Evolutionary conservation across 305 asterid genomes (phyloP).

Genomic region (Fraxinus floribunda): DNA sequence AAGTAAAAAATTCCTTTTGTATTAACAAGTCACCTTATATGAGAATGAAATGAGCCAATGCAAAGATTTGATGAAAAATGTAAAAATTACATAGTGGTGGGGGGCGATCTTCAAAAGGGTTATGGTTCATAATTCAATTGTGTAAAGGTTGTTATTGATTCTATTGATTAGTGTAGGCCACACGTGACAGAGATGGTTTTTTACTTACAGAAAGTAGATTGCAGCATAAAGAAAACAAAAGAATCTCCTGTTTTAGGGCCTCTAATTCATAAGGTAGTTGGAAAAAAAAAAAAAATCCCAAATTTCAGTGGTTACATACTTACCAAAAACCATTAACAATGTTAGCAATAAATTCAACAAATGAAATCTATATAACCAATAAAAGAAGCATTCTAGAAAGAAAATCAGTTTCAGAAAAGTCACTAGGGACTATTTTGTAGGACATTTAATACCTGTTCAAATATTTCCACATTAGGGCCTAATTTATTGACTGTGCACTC

Average conservation of each 20-base stretch:
- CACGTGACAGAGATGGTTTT: neutral
- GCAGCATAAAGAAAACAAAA: neutral
- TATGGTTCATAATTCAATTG: neutral
- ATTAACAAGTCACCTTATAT: neutral
- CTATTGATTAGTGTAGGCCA: neutral
- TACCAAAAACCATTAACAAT: neutral
- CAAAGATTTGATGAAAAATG: neutral
- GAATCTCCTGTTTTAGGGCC: neutral
- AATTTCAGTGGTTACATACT: neutral
- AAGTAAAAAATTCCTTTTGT: neutral
- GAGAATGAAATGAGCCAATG: neutral
- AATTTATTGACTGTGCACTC: slow-evolving; percentile 21
- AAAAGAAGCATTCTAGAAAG: neutral
- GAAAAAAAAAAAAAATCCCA: no score
- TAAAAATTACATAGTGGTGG: neutral
- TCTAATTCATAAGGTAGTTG: neutral
- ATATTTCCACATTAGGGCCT: slow-evolving; percentile 24
- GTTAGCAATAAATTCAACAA: neutral
- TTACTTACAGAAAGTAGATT: neutral
- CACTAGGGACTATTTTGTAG: neutral
- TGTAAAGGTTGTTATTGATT: neutral
- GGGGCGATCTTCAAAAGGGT: no score
- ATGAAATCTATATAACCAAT: neutral
- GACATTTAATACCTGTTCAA: slow-evolving; percentile 36
- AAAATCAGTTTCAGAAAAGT: neutral